These are phyloP conservation scores for Saturnispora saitoi DNA, from an alignment of 805 yeast species.

Conservation along the genomic window DNA sequence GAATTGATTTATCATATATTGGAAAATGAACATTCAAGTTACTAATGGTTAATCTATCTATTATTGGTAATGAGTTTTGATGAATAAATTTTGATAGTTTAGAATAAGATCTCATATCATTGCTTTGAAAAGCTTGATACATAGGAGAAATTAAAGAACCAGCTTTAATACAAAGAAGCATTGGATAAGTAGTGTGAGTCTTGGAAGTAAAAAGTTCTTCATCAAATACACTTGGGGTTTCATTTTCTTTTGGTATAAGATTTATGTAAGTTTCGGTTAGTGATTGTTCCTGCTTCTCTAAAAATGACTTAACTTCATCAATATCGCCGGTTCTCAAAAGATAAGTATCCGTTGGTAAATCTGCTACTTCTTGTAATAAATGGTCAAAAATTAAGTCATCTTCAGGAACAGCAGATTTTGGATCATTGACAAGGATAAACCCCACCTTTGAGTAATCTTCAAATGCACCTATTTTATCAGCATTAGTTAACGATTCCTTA, in stretches of 20 bases:
- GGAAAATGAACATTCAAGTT: slow-evolving; percentile 33
- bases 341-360: slow-evolving; percentile 45
- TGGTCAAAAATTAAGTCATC: slow-evolving; percentile 56
- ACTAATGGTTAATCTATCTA: slow-evolving; percentile 42
- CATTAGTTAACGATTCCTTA: not conserved
- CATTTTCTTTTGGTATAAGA: slow-evolving; percentile 22
- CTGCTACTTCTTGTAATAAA: slow-evolving; percentile 50
- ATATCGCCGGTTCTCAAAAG: slow-evolving; percentile 44
- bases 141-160: slow-evolving; percentile 43
- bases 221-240: slow-evolving; percentile 28
- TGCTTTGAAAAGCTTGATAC: slow-evolving; percentile 54
- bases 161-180: slow-evolving; percentile 52
- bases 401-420: slow-evolving; percentile 44
- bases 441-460: slow-evolving; percentile 35
- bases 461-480: slow-evolving; percentile 22
- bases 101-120: slow-evolving; percentile 47
- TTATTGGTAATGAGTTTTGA: slow-evolving; percentile 41
- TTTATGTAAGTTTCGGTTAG: slow-evolving; percentile 37
- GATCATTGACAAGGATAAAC: slow-evolving; percentile 46
- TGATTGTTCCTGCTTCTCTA: slow-evolving; percentile 34
- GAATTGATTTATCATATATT: slow-evolving; percentile 14
- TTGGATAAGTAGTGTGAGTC: slow-evolving; percentile 52
- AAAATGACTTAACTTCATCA: slow-evolving; percentile 29
- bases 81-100: slow-evolving; percentile 43
- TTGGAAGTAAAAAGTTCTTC: slow-evolving; percentile 41